These are phyloP conservation scores for Carpinus fangiana DNA, from an alignment of 306 rosid species.

Conservation along the genomic window DNA sequence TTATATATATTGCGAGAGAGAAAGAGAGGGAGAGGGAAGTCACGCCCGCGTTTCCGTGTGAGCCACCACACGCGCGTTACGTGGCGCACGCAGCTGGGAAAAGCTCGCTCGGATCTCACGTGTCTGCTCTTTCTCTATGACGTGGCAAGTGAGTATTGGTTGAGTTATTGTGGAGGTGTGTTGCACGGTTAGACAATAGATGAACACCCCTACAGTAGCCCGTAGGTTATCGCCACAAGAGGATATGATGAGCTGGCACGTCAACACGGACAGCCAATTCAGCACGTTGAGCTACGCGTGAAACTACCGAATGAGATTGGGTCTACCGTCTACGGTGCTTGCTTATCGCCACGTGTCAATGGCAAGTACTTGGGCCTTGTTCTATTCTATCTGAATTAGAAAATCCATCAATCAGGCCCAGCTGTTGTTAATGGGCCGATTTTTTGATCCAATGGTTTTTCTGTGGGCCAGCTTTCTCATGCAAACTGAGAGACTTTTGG, in stretches of 20 bases:
- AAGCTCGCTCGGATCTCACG: neutral
- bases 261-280: neutral
- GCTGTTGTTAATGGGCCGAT: neutral
- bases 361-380: neutral
- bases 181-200: too few relatives aligned
- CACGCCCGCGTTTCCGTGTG: neutral
- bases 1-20: too few relatives aligned
- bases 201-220: too few relatives aligned
- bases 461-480: neutral
- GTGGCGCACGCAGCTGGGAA: neutral
- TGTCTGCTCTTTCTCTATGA: neutral
- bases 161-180: neutral
- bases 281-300: neutral
- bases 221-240: neutral
- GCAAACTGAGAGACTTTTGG: neutral
- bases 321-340: neutral
- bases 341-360: neutral
- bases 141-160: slow-evolving; percentile 22
- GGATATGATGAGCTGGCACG: neutral
- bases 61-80: neutral
- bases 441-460: neutral
- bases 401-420: neutral
- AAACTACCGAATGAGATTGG: neutral
- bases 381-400: neutral
- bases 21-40: neutral